These are phyloP conservation scores for Cornus suecica DNA, from an alignment of 148 eudicot species.

Conservation along the genomic window DNA sequence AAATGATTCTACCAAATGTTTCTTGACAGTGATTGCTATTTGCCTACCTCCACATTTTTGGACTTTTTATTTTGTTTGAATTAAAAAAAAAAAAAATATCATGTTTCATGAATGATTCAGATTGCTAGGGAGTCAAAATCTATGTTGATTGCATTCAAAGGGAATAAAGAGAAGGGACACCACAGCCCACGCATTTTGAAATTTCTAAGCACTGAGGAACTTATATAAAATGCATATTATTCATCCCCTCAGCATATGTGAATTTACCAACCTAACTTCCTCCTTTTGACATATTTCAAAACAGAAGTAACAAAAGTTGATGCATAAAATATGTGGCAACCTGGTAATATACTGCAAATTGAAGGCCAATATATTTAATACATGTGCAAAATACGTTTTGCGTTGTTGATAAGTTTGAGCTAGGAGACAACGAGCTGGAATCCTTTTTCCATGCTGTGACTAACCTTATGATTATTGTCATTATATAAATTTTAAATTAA, in stretches of 20 bases:
- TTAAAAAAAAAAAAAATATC: background rate
- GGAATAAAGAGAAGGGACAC: background rate
- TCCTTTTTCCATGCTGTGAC: too few relatives aligned
- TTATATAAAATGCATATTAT: background rate
- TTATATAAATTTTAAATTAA: too few relatives aligned
- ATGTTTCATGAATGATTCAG: background rate
- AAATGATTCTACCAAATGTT: constrained; percentile 23
- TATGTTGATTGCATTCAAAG: background rate
- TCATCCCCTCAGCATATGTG: background rate
- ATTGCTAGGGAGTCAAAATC: constrained; percentile 5
- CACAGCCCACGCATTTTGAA: constrained; percentile 12
- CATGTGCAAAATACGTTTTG: background rate
- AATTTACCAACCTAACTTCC: constrained; percentile 7
- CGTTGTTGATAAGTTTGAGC: too few relatives aligned
- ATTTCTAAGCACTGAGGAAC: background rate
- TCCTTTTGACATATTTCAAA: background rate
- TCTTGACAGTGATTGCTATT: constrained; percentile 31
- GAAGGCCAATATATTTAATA: background rate
- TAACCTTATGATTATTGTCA: too few relatives aligned
- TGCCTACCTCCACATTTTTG: background rate
- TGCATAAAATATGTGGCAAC: background rate
- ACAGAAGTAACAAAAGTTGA: background rate
- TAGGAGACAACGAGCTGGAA: too few relatives aligned
- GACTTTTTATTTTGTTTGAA: background rate
- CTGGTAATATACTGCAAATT: background rate